Evolutionary conservation across 768 basidiomycete species (phyloP).

Genomic region (Dacryopinax spathularia): DNA sequence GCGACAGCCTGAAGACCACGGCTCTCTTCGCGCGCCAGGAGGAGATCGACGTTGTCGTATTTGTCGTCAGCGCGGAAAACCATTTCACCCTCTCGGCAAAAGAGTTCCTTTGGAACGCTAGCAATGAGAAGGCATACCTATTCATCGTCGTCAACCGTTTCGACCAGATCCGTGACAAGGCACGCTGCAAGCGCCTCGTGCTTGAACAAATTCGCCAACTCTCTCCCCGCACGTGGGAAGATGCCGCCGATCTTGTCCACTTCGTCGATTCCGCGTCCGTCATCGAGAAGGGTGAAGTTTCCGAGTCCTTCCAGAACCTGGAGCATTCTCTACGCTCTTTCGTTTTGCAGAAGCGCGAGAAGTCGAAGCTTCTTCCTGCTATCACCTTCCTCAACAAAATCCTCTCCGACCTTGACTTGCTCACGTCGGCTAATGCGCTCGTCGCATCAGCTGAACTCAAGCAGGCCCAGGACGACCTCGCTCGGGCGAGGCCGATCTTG

Average conservation of each 20-base stretch:
- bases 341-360: conserved; percentile 88
- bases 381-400: conserved; percentile 82
- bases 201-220: conserved; percentile 88
- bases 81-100: conserved; percentile 93
- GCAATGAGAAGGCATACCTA: conserved; percentile 92
- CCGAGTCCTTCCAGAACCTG: conserved; percentile 59
- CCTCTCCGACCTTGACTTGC: conserved; percentile 77
- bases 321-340: conserved; percentile 85
- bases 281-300: conserved; percentile 44
- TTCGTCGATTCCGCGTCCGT: conserved; percentile 87
- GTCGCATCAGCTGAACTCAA: conserved; percentile 69
- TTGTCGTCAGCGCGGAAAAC: conserved; percentile 95
- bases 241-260: conserved; percentile 86
- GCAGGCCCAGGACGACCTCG: conserved; percentile 54
- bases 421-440: conserved; percentile 72
- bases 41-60: conserved; percentile 97
- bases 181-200: conserved; percentile 72
- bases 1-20: conserved; percentile 88
- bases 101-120: conserved; percentile 84
- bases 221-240: conserved; percentile 82
- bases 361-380: conserved; percentile 88
- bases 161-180: conserved; percentile 90
- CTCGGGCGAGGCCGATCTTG: conserved; percentile 58
- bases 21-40: conserved; percentile 90
- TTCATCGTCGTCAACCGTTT: conserved; percentile 99